phyloP scores from a whole-genome alignment of 2,329 filamentous ascomycete genomes.

The Spiromastix sp. region DNA sequence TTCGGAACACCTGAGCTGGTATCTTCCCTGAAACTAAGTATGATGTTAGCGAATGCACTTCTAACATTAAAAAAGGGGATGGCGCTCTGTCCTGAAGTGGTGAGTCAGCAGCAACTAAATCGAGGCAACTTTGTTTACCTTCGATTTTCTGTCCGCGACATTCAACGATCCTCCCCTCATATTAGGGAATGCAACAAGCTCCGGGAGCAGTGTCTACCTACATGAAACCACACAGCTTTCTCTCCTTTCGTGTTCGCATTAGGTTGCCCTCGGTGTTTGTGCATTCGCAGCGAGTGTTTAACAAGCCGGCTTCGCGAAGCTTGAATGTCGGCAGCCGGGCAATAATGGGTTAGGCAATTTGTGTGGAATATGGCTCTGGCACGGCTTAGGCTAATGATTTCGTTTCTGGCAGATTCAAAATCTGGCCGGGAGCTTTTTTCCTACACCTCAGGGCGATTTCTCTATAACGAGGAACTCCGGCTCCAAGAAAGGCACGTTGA shows the following conservation, averaged over 20 bases:
- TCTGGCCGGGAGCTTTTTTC: conserved; percentile 3
- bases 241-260: background rate
- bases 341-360: background rate
- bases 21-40: too few species aligned
- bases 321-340: background rate
- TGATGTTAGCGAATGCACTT: too few species aligned
- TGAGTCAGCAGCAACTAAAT: too few species aligned
- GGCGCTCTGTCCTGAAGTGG: too few species aligned
- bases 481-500: conserved; percentile 4
- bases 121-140: too few species aligned
- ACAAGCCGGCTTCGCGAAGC: background rate
- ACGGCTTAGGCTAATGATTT: background rate
- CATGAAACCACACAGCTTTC: background rate
- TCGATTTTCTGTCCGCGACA: too few species aligned
- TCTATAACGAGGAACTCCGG: conserved; percentile 3
- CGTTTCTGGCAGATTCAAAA: background rate
- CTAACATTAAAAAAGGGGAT: too few species aligned
- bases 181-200: too few species aligned
- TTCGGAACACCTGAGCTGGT: too few species aligned
- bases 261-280: background rate
- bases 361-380: background rate
- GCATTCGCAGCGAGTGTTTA: background rate
- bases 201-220: too few species aligned
- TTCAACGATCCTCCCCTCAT: too few species aligned
- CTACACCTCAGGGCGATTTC: conserved; percentile 5